Conservation (phyloP, 176 grass and related monocot species). For the Aegilops sharonensis region DNA sequence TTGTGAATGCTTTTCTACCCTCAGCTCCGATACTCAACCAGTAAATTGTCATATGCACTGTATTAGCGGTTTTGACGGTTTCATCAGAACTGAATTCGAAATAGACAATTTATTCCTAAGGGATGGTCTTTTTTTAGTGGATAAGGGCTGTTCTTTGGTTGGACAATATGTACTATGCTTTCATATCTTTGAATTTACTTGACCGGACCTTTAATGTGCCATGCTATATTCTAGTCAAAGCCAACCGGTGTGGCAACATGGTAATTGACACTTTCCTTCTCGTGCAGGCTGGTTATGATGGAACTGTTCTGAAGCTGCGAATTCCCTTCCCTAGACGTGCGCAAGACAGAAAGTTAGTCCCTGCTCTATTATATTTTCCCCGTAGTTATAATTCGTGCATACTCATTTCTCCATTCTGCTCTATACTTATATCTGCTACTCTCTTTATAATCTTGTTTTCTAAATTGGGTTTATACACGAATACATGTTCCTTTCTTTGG, state of each 20-base stretch:
- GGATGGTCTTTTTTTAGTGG: not conserved
- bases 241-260: not conserved
- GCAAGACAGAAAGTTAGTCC: conserved; percentile 78
- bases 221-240: not conserved
- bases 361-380: not conserved
- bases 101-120: not conserved
- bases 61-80: not conserved
- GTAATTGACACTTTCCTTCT: not conserved
- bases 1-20: not conserved
- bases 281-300: conserved; percentile 75
- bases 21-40: not conserved
- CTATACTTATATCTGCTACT: not conserved
- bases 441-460: not conserved
- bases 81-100: conserved; percentile 1
- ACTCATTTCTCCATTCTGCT: not conserved
- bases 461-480: not conserved
- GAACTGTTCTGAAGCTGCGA: conserved; percentile 74
- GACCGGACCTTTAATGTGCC: not conserved
- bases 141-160: not conserved
- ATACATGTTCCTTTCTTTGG: not conserved
- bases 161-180: not conserved
- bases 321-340: conserved; percentile 87
- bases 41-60: not conserved
- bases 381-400: not conserved
- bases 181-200: conserved; percentile 21